phyloP scores from a whole-genome alignment of 352 stramenopile species.

The Phytophthora chlamydospora region DNA sequence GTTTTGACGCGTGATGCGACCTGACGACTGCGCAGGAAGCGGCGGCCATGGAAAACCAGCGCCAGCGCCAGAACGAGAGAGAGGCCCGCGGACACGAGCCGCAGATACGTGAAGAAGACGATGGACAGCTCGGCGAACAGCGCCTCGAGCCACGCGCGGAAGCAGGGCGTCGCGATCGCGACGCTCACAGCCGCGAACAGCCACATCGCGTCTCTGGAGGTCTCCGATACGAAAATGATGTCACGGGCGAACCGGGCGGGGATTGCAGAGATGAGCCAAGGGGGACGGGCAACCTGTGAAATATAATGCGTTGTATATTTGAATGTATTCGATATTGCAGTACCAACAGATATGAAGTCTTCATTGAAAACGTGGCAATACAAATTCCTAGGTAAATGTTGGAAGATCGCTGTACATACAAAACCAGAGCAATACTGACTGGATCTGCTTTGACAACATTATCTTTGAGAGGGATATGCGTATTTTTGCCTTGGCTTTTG shows the following conservation, averaged over 20 bases:
- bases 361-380: too few relatives aligned
- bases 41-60: slow-evolving; percentile 30
- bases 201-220: slow-evolving; percentile 46
- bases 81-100: slow-evolving; percentile 33
- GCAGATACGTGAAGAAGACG: slow-evolving; percentile 68
- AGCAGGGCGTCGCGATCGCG: slow-evolving; percentile 56
- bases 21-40: slow-evolving; percentile 31
- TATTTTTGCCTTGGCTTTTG: slow-evolving; percentile 17
- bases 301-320: slow-evolving; percentile 3
- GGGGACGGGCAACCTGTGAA: slow-evolving; percentile 3
- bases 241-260: slow-evolving; percentile 3
- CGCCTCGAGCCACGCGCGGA: slow-evolving; percentile 61
- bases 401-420: too few relatives aligned
- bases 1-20: background rate
- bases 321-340: too few relatives aligned
- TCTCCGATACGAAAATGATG: slow-evolving; percentile 37
- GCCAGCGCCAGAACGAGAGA: slow-evolving; percentile 40
- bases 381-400: too few relatives aligned
- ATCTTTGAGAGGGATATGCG: slow-evolving; percentile 1
- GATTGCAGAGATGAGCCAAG: background rate
- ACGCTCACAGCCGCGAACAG: slow-evolving; percentile 58
- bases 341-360: too few relatives aligned
- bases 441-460: slow-evolving; percentile 2
- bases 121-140: slow-evolving; percentile 70
- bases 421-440: too few relatives aligned